Base-by-base conservation (phyloP, 192 early-diverging fungal species). In the Gigaspora rosea region DNA sequence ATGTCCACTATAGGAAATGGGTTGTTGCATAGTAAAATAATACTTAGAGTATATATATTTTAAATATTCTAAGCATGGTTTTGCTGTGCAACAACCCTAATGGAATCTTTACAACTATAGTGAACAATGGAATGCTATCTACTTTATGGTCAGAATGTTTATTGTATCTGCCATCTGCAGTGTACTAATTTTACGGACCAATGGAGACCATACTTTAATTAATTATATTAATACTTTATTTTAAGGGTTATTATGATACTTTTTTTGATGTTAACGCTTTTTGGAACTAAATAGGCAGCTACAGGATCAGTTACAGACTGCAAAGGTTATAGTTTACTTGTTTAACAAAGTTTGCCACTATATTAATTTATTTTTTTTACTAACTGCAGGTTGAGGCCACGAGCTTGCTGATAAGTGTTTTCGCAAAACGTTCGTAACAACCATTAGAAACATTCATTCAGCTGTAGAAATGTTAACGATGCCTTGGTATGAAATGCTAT, bases 261-360 rank as follows among this genome's bases (percentile, higher is more conserved):
- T 49, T 78, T 63, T 4, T 6, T 8, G 52, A 46, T 58, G 52
- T 78, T 7, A 51, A 59, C 48, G 61, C 35, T 35, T 78, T 78
- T 71, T 78, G 77, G 67, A 78, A 77, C 64, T 77, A n/a, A 77
- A 77, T 54, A 15, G 4, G 12, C 0, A 33, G 71, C 52, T 72
- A 54, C 52, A 57, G 27, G 54, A 41, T 72, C 71, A 35, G 73
- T 7, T 59, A 46, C 73, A 62, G 41, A 20, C 11, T 48, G 58
- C 41, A 62, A 58, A 62, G 73, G 73, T 74, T 74, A 4, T 74
- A 61, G 46, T 59, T 74, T 74, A 1, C n/a, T 48, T 74, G 8
- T 0, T 16, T 61, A 48, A 62, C 20, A 62, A 74, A 62, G 56
- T 74, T 62, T 3, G 41, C 15, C 33, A 27, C 16, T n/a, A n/a